Evolutionary conservation across 1,284 basidiomycete species (phyloP).

Genomic region (Lignosus rhinocerotis): DNA sequence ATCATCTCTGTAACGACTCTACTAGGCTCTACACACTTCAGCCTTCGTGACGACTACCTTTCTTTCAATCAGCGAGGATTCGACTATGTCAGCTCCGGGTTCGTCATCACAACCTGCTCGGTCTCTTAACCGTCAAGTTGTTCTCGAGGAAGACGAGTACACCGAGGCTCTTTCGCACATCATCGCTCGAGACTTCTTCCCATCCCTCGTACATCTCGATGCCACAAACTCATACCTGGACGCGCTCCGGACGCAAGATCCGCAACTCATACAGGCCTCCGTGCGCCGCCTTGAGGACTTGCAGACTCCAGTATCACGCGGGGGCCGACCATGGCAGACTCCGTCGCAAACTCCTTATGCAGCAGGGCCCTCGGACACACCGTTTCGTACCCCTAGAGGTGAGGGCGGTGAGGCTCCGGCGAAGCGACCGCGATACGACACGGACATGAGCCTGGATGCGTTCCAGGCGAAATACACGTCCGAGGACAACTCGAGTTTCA

Average conservation of each 20-base stretch:
- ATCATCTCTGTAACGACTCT: not conserved
- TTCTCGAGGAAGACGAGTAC: slow-evolving; percentile 97
- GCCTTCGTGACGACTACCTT: too few species aligned
- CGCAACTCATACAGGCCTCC: slow-evolving; percentile 69
- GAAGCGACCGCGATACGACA: slow-evolving; percentile 62
- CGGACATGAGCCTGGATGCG: slow-evolving; percentile 68
- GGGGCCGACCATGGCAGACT: slow-evolving; percentile 47
- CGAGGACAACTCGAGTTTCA: slow-evolving; percentile 94
- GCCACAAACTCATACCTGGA: slow-evolving; percentile 85
- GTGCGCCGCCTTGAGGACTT: slow-evolving; percentile 73
- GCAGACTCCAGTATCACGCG: slow-evolving; percentile 48
- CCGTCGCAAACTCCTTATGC: slow-evolving; percentile 67
- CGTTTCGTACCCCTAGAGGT: slow-evolving; percentile 45
- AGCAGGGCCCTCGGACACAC: slow-evolving; percentile 66
- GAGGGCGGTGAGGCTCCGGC: slow-evolving; percentile 41
- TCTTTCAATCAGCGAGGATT: not conserved
- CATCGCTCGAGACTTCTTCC: slow-evolving; percentile 97
- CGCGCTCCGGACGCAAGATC: slow-evolving; percentile 73
- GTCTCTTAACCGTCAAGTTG: slow-evolving; percentile 69
- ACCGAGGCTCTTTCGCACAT: slow-evolving; percentile 90
- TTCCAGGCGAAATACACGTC: slow-evolving; percentile 93
- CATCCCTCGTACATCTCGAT: slow-evolving; percentile 84
- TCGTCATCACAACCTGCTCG: slow-evolving; percentile 34
- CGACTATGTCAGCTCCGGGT: slow-evolving; percentile 12
- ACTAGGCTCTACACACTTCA: not conserved